These are phyloP conservation scores for Epichloe bromicola DNA, from an alignment of 2,329 filamentous ascomycete species.

Conservation along the genomic window DNA sequence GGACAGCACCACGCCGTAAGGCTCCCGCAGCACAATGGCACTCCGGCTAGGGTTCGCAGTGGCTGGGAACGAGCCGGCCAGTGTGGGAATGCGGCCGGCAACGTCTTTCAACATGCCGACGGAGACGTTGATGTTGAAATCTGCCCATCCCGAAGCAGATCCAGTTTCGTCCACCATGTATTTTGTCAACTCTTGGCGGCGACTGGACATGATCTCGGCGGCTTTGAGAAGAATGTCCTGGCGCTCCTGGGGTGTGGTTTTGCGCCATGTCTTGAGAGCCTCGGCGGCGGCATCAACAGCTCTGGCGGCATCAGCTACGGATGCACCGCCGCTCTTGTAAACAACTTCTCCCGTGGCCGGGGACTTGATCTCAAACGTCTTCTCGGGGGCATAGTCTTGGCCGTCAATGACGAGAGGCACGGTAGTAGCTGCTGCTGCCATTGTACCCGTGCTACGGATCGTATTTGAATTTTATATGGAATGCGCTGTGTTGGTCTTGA, in stretches of 20 bases:
- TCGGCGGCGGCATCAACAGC: slow-evolving; percentile 43
- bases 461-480: too few species aligned
- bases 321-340: slow-evolving; percentile 42
- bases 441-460: not conserved
- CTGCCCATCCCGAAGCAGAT: slow-evolving; percentile 23
- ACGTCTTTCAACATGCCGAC: slow-evolving; percentile 29
- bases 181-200: slow-evolving; percentile 44
- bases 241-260: slow-evolving; percentile 44
- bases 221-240: slow-evolving; percentile 60
- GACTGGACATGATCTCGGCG: slow-evolving; percentile 47
- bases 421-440: not conserved
- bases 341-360: slow-evolving; percentile 40
- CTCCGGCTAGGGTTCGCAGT: slow-evolving; percentile 18
- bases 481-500: too few species aligned
- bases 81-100: slow-evolving; percentile 27
- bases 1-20: slow-evolving; percentile 64
- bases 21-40: slow-evolving; percentile 59
- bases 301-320: slow-evolving; percentile 39
- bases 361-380: slow-evolving; percentile 42
- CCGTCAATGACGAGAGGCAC: slow-evolving; percentile 32
- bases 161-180: slow-evolving; percentile 45
- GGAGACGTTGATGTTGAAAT: slow-evolving; percentile 25
- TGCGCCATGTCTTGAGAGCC: slow-evolving; percentile 58
- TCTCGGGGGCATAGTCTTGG: slow-evolving; percentile 29
- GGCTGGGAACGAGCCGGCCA: slow-evolving; percentile 25